Conservation (phyloP, 371 early-diverging fungal genomes). For the Mortierella sp. region DNA sequence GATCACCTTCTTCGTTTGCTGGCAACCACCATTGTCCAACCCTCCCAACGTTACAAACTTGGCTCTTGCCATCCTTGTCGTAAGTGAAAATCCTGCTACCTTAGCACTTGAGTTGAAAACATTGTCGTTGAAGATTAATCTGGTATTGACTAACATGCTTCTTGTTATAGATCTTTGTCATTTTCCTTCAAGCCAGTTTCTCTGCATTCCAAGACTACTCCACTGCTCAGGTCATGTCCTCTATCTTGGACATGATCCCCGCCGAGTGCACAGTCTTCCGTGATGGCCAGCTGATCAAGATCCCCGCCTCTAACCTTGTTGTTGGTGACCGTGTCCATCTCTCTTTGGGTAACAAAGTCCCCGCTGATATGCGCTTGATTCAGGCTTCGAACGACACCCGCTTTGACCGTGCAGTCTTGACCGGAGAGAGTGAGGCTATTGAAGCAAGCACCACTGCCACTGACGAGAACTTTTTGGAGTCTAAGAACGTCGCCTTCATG, state of each 20-base stretch:
- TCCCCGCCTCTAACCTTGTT: constrained; percentile 62
- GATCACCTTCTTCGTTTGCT: constrained; percentile 58
- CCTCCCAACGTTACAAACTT: constrained; percentile 58
- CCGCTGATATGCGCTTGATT: constrained; percentile 80
- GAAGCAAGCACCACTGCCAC: constrained; percentile 65
- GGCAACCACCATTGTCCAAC: constrained; percentile 60
- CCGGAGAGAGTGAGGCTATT: constrained; percentile 77
- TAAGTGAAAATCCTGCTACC: constrained; percentile 27
- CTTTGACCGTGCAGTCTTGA: constrained; percentile 79
- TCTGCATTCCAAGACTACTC: constrained; percentile 84
- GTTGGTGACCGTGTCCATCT: constrained; percentile 75
- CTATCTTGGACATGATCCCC: constrained; percentile 81
- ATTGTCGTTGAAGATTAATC: background rate
- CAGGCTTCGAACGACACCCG: constrained; percentile 68
- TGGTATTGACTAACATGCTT: background rate
- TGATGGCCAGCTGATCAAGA: constrained; percentile 62
- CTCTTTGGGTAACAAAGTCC: constrained; percentile 76
- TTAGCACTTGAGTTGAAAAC: background rate
- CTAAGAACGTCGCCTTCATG: constrained; percentile 77
- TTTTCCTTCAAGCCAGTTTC: constrained; percentile 74
- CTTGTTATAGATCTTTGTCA: constrained; percentile 67
- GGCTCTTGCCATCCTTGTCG: constrained; percentile 66
- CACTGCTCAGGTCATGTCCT: constrained; percentile 77
- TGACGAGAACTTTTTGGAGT: constrained; percentile 72
- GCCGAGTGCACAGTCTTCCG: constrained; percentile 71